Evolutionary conservation across 805 yeast species (phyloP).

Genomic region (Saccharomycopsis microspora): DNA sequence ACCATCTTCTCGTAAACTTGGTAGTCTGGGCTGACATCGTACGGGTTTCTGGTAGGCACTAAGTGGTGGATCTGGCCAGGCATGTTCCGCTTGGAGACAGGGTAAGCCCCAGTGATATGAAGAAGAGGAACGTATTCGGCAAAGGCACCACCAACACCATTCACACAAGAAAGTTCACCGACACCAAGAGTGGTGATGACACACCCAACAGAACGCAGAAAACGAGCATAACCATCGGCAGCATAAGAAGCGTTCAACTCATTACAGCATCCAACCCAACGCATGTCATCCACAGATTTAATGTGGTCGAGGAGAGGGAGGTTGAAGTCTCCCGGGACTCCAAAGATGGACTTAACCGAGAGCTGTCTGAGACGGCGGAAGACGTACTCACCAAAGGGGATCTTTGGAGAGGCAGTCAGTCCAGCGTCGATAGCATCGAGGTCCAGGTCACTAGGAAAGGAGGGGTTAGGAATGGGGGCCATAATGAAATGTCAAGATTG

Average conservation of each 20-base stretch:
- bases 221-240: conserved; percentile 80
- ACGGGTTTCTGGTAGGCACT: conserved; percentile 38
- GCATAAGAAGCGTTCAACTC: conserved; percentile 86
- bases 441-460: conserved; percentile 4
- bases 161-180: conserved; percentile 77
- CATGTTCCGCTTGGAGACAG: conserved; percentile 24
- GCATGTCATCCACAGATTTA: conserved; percentile 37
- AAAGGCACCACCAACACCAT: conserved; percentile 74
- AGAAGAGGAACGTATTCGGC: conserved; percentile 73
- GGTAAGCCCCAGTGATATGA: conserved; percentile 78
- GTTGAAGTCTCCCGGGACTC: conserved; percentile 76
- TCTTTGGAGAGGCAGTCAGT: conserved; percentile 6
- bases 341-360: conserved; percentile 53
- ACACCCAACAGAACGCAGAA: conserved; percentile 52
- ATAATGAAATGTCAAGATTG: neutral
- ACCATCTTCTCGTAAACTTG: conserved; percentile 55
- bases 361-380: conserved; percentile 43
- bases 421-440: neutral
- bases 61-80: conserved; percentile 45
- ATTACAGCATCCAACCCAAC: conserved; percentile 80
- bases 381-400: conserved; percentile 56
- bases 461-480: conserved; percentile 15
- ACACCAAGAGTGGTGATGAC: conserved; percentile 74
- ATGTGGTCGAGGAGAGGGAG: conserved; percentile 56
- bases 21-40: conserved; percentile 47